Evolutionary conservation across 371 early-diverging fungal species (phyloP), one percentile per base, ranked within the genome.

Genomic region (Polyrhizophydium stewartii): DNA sequence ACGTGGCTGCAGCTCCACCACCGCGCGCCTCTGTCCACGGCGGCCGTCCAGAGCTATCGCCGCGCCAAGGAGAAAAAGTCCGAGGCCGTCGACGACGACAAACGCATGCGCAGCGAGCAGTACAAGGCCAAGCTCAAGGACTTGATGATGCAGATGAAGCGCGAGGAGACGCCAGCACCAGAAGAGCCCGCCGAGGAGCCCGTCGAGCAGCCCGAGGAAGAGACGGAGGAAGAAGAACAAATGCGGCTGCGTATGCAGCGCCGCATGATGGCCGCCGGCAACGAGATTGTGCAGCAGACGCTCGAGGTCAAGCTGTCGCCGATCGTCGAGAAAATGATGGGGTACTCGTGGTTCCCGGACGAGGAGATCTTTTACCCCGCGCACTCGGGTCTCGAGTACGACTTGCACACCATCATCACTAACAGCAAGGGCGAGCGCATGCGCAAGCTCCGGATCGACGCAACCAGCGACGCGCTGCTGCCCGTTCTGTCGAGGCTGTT

Each of bases 121-220:
- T 77, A 72, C 62, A 77, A 77, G 43, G 68, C 65, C 2, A 50
- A 50, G 51, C 62, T 77, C n/a, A 77, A 78, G 61, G 56, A 63
- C 1, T 61, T 75, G 58, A 61, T 67, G 33, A 63, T 66, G 59
- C 59, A 61, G 12, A 46, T 32, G 30, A 40, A 56, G 30, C 59
- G 56, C 59, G 53, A 47, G 31, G 62, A 64, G 37, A 45, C 32
- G 47, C 25, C n/a, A 12, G 40, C 35, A 17, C 55, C 66, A 40
- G 69, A 58, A 43, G 61, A 64, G 37, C 64, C 61, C 51, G 55
- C 24, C 19, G 38, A 56, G 43, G 45, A 51, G 25, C 38, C 21
- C 16, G 60, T n/a, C 0, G 60, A 31, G 13, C 67, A 43, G 0
- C 63, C 38, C n/a, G 63, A 62, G 52, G 71, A 49, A 19, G 63